Conservation (phyloP, 352 stramenopile genomes). For the Pythium aphanidermatum region DNA sequence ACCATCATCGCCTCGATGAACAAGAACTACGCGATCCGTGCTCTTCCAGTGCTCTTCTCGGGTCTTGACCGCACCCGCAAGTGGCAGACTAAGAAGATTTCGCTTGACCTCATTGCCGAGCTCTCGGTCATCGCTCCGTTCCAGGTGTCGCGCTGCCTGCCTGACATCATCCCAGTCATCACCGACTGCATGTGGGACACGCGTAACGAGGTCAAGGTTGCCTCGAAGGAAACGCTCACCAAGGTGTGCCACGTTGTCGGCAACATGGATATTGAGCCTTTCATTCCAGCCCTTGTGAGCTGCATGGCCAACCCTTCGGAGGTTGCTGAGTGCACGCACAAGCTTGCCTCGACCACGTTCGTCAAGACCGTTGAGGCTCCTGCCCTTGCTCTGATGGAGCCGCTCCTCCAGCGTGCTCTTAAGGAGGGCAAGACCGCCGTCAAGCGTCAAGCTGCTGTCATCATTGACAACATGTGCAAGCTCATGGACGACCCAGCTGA, state of each 20-base stretch:
- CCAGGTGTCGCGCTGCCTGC: conserved; percentile 93
- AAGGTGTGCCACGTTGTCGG: conserved; percentile 95
- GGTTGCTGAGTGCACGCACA: conserved; percentile 98
- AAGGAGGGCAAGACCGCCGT: conserved; percentile 95
- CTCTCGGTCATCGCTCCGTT: conserved; percentile 92
- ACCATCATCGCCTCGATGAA: conserved; percentile 79
- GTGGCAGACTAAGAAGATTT: conserved; percentile 97
- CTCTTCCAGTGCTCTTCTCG: conserved; percentile 91
- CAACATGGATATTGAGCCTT: conserved; percentile 99
- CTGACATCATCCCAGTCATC: conserved; percentile 96
- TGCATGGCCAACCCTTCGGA: conserved; percentile 96
- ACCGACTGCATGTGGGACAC: conserved; percentile 99
- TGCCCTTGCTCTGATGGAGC: conserved; percentile 96
- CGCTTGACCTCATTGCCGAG: conserved; percentile 91
- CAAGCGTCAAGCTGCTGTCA: conserved; percentile 97
- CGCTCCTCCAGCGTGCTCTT: conserved; percentile 93
- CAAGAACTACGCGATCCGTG: conserved; percentile 82
- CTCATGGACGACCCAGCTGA: conserved; percentile 97
- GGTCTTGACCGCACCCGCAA: conserved; percentile 84
- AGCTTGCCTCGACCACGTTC: conserved; percentile 98
- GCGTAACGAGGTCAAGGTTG: conserved; percentile 97
- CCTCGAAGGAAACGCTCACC: conserved; percentile 92
- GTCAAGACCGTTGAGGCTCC: conserved; percentile 97
- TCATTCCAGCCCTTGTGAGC: conserved; percentile 96
- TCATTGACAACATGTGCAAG: conserved; percentile 99